Base-by-base conservation (phyloP, 2,329 filamentous ascomycete species). In the Monilinia fructigena region DNA sequence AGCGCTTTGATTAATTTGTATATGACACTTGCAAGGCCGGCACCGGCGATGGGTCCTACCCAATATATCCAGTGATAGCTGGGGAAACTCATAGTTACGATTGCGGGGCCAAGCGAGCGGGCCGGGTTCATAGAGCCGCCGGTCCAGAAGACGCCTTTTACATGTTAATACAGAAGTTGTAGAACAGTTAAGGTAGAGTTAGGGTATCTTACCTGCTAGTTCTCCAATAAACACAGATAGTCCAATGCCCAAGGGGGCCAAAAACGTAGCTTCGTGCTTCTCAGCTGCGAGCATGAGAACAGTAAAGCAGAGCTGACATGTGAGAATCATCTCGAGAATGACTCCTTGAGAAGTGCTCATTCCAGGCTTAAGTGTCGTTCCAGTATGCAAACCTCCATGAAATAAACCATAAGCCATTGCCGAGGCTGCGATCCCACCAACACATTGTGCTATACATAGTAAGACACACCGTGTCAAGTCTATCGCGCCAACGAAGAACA, bases 271-370 rank as follows among this genome's bases (percentile, higher is more conserved):
- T 5, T 76, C 75, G 65, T 82, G 81, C 71, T 83, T 82, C 73
- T 83, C 81, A 35, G 80, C 80, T 28, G 81, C 81, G n/a, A 83
- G 76, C 81, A 83, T 82, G 68, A 83, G 81, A 63, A 83, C 81
- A 14, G 80, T 79, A 66, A 83, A 82, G 18, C 81, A 76, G 35
- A 83, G 69, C 68, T 83, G 79, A 14, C 80, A 78, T 3, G 81
- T 83, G 20, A 83, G 74, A 40, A 83, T 75, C 69, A 81, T 80
- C 69, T 83, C 81, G 50, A 83, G 81, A 66, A 83, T 79, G 28
- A 83, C 74, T n/a, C 81, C 82, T 69, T 82, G 81, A 2, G 77
- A 79, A 3, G 79, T 67, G 16, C 76, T 77, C 2, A 79, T 78
- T 7, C 77, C 77, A 26, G 75, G 76, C 45, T 76, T 76, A 1